Percentiles rank a stretch among this genome's conserved stretches.
phyloP scores from a whole-genome alignment of 768 basidiomycete genomes.

The Dentipellis fragilis region DNA sequence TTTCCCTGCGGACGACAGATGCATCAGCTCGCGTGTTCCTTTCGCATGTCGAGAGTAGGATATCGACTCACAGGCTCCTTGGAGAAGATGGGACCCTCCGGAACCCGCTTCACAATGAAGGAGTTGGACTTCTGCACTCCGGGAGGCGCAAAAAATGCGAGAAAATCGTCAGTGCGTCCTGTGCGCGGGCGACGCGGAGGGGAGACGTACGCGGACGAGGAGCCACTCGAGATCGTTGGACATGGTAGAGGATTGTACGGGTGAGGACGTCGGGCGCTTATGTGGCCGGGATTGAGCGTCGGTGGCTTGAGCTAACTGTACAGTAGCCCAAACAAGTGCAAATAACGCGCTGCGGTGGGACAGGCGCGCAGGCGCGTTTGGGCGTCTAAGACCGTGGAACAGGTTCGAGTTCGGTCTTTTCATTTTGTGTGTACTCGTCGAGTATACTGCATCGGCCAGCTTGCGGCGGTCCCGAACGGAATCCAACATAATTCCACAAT shows the following conservation, averaged over 20 bases:
- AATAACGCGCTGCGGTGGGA: neutral
- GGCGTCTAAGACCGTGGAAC: too few species aligned
- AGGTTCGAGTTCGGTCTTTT: too few species aligned
- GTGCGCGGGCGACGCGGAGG: neutral
- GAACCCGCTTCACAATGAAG: constrained; percentile 70
- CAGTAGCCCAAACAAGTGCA: neutral
- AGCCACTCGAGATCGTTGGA: constrained; percentile 91
- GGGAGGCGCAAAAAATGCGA: neutral
- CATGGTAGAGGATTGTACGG: constrained; percentile 3
- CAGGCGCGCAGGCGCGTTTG: too few species aligned
- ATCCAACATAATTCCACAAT: too few species aligned
- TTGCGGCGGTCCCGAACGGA: too few species aligned
- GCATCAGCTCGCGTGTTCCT: neutral
- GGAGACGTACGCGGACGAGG: constrained; percentile 65
- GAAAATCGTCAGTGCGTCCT: neutral
- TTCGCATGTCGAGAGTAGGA: neutral
- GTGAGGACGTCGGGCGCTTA: constrained; percentile 1
- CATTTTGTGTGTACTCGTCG: too few species aligned
- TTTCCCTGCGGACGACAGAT: constrained; percentile 48
- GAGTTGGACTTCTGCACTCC: constrained; percentile 64
- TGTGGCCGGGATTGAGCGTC: neutral
- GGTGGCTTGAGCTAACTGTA: constrained; percentile 3
- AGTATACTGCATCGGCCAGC: too few species aligned
- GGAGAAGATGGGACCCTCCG: constrained; percentile 72
- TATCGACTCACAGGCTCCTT: constrained; percentile 60